Evolutionary conservation across 768 basidiomycete genomes (phyloP), one percentile per base, ranked within the genome.

Genomic region (Lactarius tabidus): DNA sequence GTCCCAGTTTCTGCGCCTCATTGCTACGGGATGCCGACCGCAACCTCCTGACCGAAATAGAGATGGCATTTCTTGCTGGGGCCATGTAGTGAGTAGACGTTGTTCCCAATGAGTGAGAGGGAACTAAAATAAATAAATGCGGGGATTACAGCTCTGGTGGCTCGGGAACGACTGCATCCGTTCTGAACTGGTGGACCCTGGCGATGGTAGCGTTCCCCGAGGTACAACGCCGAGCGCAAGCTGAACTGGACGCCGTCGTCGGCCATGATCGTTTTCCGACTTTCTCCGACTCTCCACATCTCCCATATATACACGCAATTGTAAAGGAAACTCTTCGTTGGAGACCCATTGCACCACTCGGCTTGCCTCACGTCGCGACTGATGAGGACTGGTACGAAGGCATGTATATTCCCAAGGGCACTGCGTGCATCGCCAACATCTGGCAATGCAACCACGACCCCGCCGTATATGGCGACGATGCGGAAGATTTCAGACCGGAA

Each of bases 391-490:
- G 55, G 55, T 77, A 75, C 52, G 63, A 69, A 39, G 72, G 67
- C 4, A 66, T 65, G 55, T 67, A 71, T 58, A 77, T 80, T 20
- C 78, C 78, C 0, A 74, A 71, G 31, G 78, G 76, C 12, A 74
- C 77, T 1, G 70, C 75, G 1, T 69, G 76, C 35, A 62, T 77
- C 12, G 69, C 71, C 8, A 77, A 76, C 48, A 10, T 51, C 26
- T 67, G 69, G 63, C 38, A 38, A 7, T 45, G 63, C 17, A 48
- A 65, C 51, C 54, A 59, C 18, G 54, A 65, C 17, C 41, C 41
- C 9, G 54, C 51, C 6, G 17, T 63, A 1, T 72, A 57, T 26
- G 66, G 65, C 15, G 54, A 62, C 6, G 67, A 72, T 35, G 66
- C 67, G 6, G 59, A 63, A 2, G 38, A 45, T 3, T 72, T 72